Conservation (phyloP, 2,329 filamentous ascomycete genomes). For the Ophiostoma angusticollis region DNA sequence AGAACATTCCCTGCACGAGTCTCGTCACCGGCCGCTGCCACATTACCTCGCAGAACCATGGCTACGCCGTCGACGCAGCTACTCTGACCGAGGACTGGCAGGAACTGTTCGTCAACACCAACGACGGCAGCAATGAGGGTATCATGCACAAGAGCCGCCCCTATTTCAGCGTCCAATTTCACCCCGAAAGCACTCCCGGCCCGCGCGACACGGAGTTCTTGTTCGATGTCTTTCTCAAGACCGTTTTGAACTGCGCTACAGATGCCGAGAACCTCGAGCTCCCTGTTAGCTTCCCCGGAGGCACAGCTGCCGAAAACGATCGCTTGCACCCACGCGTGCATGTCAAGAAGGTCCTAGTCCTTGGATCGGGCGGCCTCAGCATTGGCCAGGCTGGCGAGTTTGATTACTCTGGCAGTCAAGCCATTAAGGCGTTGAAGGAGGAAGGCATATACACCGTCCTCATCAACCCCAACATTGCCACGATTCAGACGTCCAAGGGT, state of each 20-base stretch:
- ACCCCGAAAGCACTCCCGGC: slow-evolving; percentile 91
- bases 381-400: slow-evolving; percentile 98
- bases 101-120: slow-evolving; percentile 95
- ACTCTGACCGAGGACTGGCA: slow-evolving; percentile 70
- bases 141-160: slow-evolving; percentile 77
- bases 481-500: slow-evolving; percentile 96
- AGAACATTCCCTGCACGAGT: slow-evolving; percentile 97
- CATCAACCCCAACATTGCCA: slow-evolving; percentile 98
- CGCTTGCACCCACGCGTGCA: slow-evolving; percentile 62
- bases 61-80: slow-evolving; percentile 76
- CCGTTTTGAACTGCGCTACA: slow-evolving; percentile 59
- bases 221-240: slow-evolving; percentile 91
- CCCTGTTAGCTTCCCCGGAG: slow-evolving; percentile 79
- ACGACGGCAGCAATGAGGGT: slow-evolving; percentile 96
- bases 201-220: slow-evolving; percentile 92
- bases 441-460: slow-evolving; percentile 96
- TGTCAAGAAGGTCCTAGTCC: slow-evolving; percentile 87
- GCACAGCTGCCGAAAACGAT: slow-evolving; percentile 66
- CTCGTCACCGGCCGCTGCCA: slow-evolving; percentile 93
- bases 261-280: slow-evolving; percentile 53
- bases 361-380: slow-evolving; percentile 88
- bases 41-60: slow-evolving; percentile 98
- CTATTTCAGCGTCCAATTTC: slow-evolving; percentile 99
- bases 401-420: slow-evolving; percentile 95
- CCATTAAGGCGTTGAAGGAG: slow-evolving; percentile 95